These are phyloP conservation scores for bread wheat (Triticum aestivum) DNA, from an alignment of 176 grass and related monocot species.

Conservation along the genomic window DNA sequence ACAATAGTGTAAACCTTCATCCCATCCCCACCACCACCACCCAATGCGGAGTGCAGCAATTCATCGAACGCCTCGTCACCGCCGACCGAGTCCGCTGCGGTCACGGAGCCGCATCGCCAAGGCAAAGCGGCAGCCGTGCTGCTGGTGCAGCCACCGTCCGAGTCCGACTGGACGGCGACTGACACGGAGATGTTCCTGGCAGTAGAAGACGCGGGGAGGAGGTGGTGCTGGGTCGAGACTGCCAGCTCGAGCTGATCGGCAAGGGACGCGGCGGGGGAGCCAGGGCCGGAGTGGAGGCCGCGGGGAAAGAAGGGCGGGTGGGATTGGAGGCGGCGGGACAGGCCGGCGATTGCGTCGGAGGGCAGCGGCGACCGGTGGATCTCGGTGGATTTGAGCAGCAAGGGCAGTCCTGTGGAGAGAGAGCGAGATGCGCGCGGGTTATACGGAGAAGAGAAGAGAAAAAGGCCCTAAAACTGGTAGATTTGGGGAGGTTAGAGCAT, in stretches of 20 bases:
- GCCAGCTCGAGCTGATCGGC: slow-evolving; percentile 31
- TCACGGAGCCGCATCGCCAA: slow-evolving; percentile 53
- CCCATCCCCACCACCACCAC: neutral
- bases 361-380: slow-evolving; percentile 89
- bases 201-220: neutral
- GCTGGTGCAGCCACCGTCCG: slow-evolving; percentile 26
- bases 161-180: slow-evolving; percentile 47
- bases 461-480: neutral
- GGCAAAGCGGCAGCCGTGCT: slow-evolving; percentile 16
- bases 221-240: slow-evolving; percentile 50
- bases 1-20: slow-evolving; percentile 72
- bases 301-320: slow-evolving; percentile 54
- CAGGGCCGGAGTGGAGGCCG: slow-evolving; percentile 32
- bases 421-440: neutral
- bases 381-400: slow-evolving; percentile 82
- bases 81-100: slow-evolving; percentile 13
- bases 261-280: slow-evolving; percentile 25
- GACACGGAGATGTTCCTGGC: slow-evolving; percentile 55
- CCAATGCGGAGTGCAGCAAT: slow-evolving; percentile 57
- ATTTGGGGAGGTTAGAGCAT: slow-evolving; percentile 13
- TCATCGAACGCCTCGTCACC: slow-evolving; percentile 64
- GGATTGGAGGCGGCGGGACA: slow-evolving; percentile 57
- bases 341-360: slow-evolving; percentile 66
- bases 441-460: neutral
- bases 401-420: slow-evolving; percentile 65